These are phyloP conservation scores for Arabis alpina DNA, from an alignment of 345 rosid species.

Conservation along the genomic window DNA sequence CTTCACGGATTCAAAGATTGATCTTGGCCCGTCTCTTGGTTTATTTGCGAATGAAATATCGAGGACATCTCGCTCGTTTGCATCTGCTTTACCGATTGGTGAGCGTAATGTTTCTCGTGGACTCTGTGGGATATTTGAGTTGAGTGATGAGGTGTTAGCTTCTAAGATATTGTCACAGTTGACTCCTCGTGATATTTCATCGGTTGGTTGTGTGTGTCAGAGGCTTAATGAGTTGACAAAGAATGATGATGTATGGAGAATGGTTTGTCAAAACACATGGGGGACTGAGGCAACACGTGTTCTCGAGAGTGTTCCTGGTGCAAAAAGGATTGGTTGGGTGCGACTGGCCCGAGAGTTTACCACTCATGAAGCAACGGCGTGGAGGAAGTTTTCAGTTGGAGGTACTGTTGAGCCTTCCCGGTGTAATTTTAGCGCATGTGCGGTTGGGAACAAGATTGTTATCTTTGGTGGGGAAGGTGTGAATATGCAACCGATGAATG, in stretches of 20 bases:
- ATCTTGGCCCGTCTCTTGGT: constrained; percentile 70
- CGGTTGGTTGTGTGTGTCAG: constrained; percentile 74
- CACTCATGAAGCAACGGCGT: constrained; percentile 86
- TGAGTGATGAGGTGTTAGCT: constrained; percentile 84
- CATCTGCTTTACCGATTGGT: constrained; percentile 53
- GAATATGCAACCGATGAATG: constrained; percentile 97
- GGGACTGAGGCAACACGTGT: constrained; percentile 83
- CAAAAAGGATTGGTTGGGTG: constrained; percentile 89
- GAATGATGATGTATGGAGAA: constrained; percentile 91
- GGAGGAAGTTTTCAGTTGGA: constrained; percentile 92
- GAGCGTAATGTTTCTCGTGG: constrained; percentile 73
- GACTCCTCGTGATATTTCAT: constrained; percentile 90
- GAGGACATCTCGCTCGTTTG: constrained; percentile 49
- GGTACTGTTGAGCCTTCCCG: constrained; percentile 91
- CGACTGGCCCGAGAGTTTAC: constrained; percentile 85
- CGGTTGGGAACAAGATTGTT: constrained; percentile 87
- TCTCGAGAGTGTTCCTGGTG: constrained; percentile 83
- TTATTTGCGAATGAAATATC: constrained; percentile 55
- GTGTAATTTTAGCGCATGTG: constrained; percentile 94
- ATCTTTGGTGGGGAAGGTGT: constrained; percentile 96
- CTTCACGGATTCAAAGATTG: constrained; percentile 79
- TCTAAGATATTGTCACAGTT: constrained; percentile 70
- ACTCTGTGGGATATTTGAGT: constrained; percentile 66
- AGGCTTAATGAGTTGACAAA: constrained; percentile 67
- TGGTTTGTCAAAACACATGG: constrained; percentile 97